phyloP scores from a whole-genome alignment of 2,329 filamentous ascomycete genomes.

The Colletotrichum destructivum region DNA sequence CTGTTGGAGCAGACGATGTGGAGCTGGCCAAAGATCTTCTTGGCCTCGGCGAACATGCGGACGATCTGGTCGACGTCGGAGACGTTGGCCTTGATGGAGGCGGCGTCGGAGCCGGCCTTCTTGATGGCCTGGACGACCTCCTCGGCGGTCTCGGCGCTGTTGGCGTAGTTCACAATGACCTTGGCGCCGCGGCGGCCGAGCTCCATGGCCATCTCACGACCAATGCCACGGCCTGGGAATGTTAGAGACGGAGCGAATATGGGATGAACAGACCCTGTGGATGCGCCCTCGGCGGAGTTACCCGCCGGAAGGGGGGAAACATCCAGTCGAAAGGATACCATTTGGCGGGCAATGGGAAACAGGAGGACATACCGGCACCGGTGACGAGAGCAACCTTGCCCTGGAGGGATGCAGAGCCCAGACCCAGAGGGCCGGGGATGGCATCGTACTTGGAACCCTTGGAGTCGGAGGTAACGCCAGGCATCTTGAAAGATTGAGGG shows the following conservation, averaged over 20 bases:
- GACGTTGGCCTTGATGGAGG: conserved; percentile 78
- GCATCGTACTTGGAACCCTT: conserved; percentile 53
- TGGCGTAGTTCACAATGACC: conserved; percentile 73
- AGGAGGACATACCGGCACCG: conserved; percentile 63
- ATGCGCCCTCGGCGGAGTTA: neutral
- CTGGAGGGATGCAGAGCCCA: conserved; percentile 74
- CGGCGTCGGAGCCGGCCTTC: conserved; percentile 71
- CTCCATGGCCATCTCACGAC: conserved; percentile 71
- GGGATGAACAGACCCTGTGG: conserved; percentile 24
- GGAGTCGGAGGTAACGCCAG: conserved; percentile 47
- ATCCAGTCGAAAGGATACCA: no score
- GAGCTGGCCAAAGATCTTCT: conserved; percentile 75
- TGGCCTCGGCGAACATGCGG: conserved; percentile 74
- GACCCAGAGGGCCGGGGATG: conserved; percentile 56
- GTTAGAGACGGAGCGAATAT: conserved; percentile 2
- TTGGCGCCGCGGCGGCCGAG: conserved; percentile 71
- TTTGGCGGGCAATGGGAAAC: neutral
- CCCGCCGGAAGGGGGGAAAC: no score
- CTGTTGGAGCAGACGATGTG: conserved; percentile 81
- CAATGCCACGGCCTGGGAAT: conserved; percentile 69
- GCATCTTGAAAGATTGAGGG: conserved; percentile 49
- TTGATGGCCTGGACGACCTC: conserved; percentile 67
- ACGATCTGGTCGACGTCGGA: conserved; percentile 75
- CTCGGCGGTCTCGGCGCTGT: conserved; percentile 70
- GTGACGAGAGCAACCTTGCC: conserved; percentile 91